phyloP scores from a whole-genome alignment of 768 basidiomycete genomes.

The Rhodotorula diobovata region DNA sequence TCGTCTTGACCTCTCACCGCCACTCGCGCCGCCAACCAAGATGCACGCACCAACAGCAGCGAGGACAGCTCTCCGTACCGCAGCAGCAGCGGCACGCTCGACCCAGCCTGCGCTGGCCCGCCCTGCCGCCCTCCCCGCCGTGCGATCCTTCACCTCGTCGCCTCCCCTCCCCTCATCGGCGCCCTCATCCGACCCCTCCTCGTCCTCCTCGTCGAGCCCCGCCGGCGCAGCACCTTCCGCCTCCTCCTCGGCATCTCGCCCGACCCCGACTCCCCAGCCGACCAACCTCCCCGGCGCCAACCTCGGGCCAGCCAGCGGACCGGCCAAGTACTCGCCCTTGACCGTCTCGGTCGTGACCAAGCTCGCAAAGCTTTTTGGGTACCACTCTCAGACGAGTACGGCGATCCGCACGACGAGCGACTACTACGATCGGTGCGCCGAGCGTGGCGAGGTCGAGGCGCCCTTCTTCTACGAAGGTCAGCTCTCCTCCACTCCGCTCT shows the following conservation, averaged over 20 bases:
- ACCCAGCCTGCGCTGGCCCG: not conserved
- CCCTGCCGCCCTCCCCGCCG: not conserved
- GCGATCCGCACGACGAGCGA: slow-evolving; percentile 51
- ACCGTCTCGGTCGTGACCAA: slow-evolving; percentile 38
- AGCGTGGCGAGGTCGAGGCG: slow-evolving; percentile 48
- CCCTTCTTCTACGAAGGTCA: slow-evolving; percentile 52
- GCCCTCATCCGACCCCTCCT: slow-evolving; percentile 1
- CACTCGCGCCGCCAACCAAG: not conserved
- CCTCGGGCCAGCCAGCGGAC: slow-evolving; percentile 10
- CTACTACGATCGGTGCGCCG: slow-evolving; percentile 50
- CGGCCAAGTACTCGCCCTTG: slow-evolving; percentile 33
- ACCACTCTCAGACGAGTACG: slow-evolving; percentile 48
- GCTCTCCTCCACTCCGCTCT: slow-evolving; percentile 28
- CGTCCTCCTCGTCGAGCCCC: not conserved
- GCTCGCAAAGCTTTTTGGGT: slow-evolving; percentile 50
- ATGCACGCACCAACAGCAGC: not conserved
- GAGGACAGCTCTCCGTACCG: not conserved
- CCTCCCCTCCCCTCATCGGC: not conserved
- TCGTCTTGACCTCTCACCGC: not conserved
- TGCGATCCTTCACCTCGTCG: not conserved
- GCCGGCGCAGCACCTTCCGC: not conserved
- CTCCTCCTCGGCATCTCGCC: not conserved
- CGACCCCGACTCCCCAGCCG: slow-evolving; percentile 20
- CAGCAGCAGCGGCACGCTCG: not conserved
- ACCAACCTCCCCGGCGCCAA: slow-evolving; percentile 36